phyloP scores from a whole-genome alignment of 2,329 filamentous ascomycete genomes.

The Ophidiomyces ophidiicola region DNA sequence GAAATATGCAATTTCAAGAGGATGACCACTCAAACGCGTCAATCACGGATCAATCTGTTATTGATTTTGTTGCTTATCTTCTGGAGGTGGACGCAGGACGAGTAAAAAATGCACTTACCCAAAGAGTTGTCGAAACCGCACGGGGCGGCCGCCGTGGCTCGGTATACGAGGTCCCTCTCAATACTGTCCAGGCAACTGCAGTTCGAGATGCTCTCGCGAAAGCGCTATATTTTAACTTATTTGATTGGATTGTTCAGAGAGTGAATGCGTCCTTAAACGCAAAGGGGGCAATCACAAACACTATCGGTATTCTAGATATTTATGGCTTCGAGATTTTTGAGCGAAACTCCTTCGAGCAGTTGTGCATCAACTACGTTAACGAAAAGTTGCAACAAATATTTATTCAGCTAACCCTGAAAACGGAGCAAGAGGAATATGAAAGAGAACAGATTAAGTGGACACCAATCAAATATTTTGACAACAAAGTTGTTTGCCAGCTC shows the following conservation, averaged over 20 bases:
- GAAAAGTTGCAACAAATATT: constrained; percentile 99
- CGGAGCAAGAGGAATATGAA: constrained; percentile 95
- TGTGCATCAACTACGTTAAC: constrained; percentile 99
- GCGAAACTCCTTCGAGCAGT: constrained; percentile 96
- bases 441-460: constrained; percentile 97
- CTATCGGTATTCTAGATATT: constrained; percentile 94
- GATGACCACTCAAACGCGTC: constrained; percentile 80
- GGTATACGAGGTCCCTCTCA: constrained; percentile 64
- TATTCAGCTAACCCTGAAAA: constrained; percentile 90
- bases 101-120: constrained; percentile 76
- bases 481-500: constrained; percentile 95
- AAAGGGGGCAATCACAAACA: constrained; percentile 61
- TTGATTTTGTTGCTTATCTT: constrained; percentile 88
- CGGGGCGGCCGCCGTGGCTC: constrained; percentile 54
- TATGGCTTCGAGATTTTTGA: constrained; percentile 99
- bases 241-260: constrained; percentile 94
- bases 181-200: constrained; percentile 70
- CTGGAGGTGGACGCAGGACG: constrained; percentile 72
- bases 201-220: constrained; percentile 87
- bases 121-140: constrained; percentile 67
- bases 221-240: constrained; percentile 94
- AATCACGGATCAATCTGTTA: constrained; percentile 77
- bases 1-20: constrained; percentile 83
- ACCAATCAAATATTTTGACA: constrained; percentile 98
- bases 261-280: constrained; percentile 82